Conservation (phyloP, 1,139 yeast species). For the Candida smagusa region DNA sequence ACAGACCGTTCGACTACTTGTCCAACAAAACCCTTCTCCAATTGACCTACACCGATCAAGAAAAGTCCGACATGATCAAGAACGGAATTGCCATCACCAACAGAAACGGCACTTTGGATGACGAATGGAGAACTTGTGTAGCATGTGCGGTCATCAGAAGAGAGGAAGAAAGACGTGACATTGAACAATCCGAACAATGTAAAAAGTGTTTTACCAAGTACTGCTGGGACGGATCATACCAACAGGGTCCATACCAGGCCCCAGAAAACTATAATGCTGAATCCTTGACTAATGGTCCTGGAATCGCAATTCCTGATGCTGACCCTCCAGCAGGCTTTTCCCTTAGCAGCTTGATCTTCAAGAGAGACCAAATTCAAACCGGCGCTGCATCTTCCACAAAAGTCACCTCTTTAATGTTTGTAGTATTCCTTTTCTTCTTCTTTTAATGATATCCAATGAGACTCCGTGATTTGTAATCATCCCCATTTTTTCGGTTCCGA, state of each 20-base stretch:
- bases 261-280: constrained; percentile 5
- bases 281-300: constrained; percentile 1
- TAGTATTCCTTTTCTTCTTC: too few relatives aligned
- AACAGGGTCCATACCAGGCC: constrained; percentile 1
- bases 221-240: constrained; percentile 72
- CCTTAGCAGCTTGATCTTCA: not conserved
- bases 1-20: constrained; percentile 62
- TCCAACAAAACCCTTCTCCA: constrained; percentile 74
- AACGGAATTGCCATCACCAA: constrained; percentile 83
- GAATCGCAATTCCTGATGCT: not conserved
- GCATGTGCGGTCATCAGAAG: constrained; percentile 89
- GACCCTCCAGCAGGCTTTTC: not conserved
- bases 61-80: constrained; percentile 58
- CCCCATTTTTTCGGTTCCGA: constrained; percentile 4
- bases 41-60: constrained; percentile 57
- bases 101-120: constrained; percentile 65
- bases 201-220: constrained; percentile 64
- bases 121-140: constrained; percentile 74
- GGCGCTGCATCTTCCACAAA: too few relatives aligned
- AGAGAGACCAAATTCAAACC: not conserved
- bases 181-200: constrained; percentile 69
- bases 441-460: not conserved
- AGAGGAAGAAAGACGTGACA: constrained; percentile 68
- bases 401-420: too few relatives aligned
- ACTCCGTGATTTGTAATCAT: constrained; percentile 5